Base-by-base conservation (phyloP, 768 basidiomycete genomes). In the Nidularia sp. region DNA sequence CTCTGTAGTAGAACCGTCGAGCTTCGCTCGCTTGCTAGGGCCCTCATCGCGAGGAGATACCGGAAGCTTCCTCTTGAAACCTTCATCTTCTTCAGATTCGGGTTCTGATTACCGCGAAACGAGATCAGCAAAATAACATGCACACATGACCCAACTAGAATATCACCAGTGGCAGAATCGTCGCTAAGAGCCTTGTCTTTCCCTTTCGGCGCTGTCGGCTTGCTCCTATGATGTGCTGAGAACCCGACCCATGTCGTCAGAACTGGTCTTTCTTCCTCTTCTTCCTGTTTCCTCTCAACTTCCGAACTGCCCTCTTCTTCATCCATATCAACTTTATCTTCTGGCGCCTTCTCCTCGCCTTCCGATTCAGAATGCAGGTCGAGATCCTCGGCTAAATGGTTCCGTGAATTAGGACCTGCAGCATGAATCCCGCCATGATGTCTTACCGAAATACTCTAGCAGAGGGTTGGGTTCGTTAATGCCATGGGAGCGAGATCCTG, bases 291-390 rank as follows among this genome's bases (percentile, higher is more conserved):
- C 51, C n/a, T 48, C 59, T 55, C 47, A 47, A 34, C 55, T 56
- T 18, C 18, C 18, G 18, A 18, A 18, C 18, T 18, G 18, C 18
- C 50, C 7, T 56, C 55, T 6, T 65, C 58, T 4, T 56, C 57
- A n/a, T 65, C 65, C 35, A 64, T 63, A 42, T 63, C 64, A 35
- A 59, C 56, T 34, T 61, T 55, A 33, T 63, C 60, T 12, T 60
- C 58, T 15, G 33, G 34, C 13, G 50, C 63, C 5, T 63, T 56
- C 8, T 66, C 59, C 33, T 72, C 72, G 2, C 65, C 72, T 56
- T 82, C 81, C 6, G 77, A 79, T 18, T 74, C 81, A 29, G 81
- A 82, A 32, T 80, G 77, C 13, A 83, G 59, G 36, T 74, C 75
- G 36, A 84, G 57, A 43, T 76, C 60, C 5, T 64, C 77, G 73